Conservation (phyloP, 805 yeast species). For the Yamadazyma takamatsuzukensis region DNA sequence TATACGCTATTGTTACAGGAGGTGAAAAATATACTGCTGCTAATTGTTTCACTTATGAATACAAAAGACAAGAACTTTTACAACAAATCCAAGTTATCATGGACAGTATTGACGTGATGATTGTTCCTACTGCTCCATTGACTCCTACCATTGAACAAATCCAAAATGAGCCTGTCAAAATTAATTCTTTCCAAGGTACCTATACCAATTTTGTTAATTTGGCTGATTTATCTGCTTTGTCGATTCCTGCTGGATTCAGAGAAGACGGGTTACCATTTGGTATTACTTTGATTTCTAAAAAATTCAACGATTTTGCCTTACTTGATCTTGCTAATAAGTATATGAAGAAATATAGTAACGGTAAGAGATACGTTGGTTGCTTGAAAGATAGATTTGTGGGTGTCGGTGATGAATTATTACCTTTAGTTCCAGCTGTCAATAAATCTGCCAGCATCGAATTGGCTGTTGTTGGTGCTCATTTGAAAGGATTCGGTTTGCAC, state of each 20-base stretch:
- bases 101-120: slow-evolving; percentile 62
- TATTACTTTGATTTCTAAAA: slow-evolving; percentile 75
- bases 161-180: slow-evolving; percentile 68
- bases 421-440: slow-evolving; percentile 42
- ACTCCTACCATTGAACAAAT: slow-evolving; percentile 80
- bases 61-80: slow-evolving; percentile 76
- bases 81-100: slow-evolving; percentile 58
- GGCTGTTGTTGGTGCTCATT: slow-evolving; percentile 97
- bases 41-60: slow-evolving; percentile 80
- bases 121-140: slow-evolving; percentile 93
- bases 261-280: slow-evolving; percentile 88
- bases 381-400: slow-evolving; percentile 35
- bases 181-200: slow-evolving; percentile 94
- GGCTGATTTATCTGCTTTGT: slow-evolving; percentile 88
- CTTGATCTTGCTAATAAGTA: slow-evolving; percentile 77
- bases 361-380: slow-evolving; percentile 56
- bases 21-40: slow-evolving; percentile 81
- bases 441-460: slow-evolving; percentile 50
- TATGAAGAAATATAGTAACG: slow-evolving; percentile 43
- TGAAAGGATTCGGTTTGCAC: slow-evolving; percentile 81
- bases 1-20: slow-evolving; percentile 65
- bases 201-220: slow-evolving; percentile 96
- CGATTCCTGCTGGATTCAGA: slow-evolving; percentile 85
- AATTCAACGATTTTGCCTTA: slow-evolving; percentile 85
- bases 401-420: slow-evolving; percentile 42